Percentiles rank a stretch among this genome's conserved stretches.
Conservation (phyloP, 805 yeast species). For the Wickerhamiella nectarea region DNA sequence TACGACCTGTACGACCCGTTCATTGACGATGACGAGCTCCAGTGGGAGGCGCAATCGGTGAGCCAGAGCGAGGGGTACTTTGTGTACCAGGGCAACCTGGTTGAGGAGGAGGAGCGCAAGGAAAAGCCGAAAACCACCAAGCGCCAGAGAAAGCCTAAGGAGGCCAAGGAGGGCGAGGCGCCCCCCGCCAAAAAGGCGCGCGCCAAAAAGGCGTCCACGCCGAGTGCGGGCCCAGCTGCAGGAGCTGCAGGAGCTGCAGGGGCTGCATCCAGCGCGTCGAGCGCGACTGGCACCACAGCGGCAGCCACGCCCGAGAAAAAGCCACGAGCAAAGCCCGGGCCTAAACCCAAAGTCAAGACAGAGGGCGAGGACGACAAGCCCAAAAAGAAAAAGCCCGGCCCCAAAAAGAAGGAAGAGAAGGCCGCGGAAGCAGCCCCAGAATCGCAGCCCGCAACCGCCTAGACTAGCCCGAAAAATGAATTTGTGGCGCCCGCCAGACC, state of each 20-base stretch:
- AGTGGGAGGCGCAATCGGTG: slow-evolving; percentile 87
- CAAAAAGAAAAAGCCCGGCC: neutral
- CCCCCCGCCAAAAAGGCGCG: slow-evolving; percentile 8
- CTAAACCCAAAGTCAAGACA: slow-evolving; percentile 9
- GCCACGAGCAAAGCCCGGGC: slow-evolving; percentile 4
- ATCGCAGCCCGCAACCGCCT: neutral
- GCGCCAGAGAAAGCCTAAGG: slow-evolving; percentile 12
- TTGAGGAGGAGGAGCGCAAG: slow-evolving; percentile 28
- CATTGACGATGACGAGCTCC: slow-evolving; percentile 85
- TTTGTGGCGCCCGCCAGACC: too few relatives aligned
- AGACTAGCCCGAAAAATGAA: too few relatives aligned
- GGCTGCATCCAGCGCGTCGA: too few relatives aligned
- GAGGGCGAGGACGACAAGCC: neutral
- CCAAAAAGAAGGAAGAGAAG: slow-evolving; percentile 9
- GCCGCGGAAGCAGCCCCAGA: slow-evolving; percentile 3
- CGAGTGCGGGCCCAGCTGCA: neutral
- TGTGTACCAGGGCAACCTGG: slow-evolving; percentile 84
- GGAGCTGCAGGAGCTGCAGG: neutral
- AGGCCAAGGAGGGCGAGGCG: neutral
- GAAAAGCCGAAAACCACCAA: slow-evolving; percentile 16
- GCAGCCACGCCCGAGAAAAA: neutral
- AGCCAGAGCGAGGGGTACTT: slow-evolving; percentile 81
- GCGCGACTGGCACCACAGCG: neutral
- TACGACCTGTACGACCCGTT: slow-evolving; percentile 91
- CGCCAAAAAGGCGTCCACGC: neutral